A percentile compares a stretch with the other conserved stretches of the same genome.
Conservation (phyloP, 345 rosid species). For the Luvunga scandens region DNA sequence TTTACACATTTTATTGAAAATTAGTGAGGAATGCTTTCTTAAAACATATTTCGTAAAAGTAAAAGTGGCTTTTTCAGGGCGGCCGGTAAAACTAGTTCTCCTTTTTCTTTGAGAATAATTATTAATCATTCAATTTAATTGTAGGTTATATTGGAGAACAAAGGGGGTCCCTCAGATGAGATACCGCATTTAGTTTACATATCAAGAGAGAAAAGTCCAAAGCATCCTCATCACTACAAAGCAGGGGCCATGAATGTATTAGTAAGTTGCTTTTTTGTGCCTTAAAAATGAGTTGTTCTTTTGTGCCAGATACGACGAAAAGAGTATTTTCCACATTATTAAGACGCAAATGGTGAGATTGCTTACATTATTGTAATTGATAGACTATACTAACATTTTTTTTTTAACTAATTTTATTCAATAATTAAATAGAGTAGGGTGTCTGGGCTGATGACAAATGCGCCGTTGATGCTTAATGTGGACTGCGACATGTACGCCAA, state of each 20-base stretch:
- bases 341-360: too few relatives aligned
- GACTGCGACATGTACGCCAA: constrained; percentile 75
- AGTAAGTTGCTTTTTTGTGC: constrained; percentile 25
- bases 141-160: constrained; percentile 57
- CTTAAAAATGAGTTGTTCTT: too few relatives aligned
- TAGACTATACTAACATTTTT: too few relatives aligned
- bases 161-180: constrained; percentile 21
- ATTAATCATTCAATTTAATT: not conserved
- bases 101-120: too few relatives aligned
- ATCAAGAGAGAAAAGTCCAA: constrained; percentile 64
- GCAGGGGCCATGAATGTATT: constrained; percentile 82
- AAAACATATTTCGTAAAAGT: too few relatives aligned
- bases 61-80: too few relatives aligned
- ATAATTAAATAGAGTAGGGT: constrained; percentile 44
- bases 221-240: constrained; percentile 56
- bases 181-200: constrained; percentile 62
- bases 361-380: too few relatives aligned
- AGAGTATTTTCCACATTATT: too few relatives aligned
- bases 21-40: not conserved
- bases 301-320: too few relatives aligned
- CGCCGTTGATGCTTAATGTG: constrained; percentile 73
- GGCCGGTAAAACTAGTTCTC: too few relatives aligned
- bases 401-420: not conserved
- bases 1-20: not conserved
- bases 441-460: constrained; percentile 75